Evolutionary conservation across 2,329 filamentous ascomycete species (phyloP), one percentile per base, ranked within the genome.

Genomic region (Pseudogymnoascus sp.): DNA sequence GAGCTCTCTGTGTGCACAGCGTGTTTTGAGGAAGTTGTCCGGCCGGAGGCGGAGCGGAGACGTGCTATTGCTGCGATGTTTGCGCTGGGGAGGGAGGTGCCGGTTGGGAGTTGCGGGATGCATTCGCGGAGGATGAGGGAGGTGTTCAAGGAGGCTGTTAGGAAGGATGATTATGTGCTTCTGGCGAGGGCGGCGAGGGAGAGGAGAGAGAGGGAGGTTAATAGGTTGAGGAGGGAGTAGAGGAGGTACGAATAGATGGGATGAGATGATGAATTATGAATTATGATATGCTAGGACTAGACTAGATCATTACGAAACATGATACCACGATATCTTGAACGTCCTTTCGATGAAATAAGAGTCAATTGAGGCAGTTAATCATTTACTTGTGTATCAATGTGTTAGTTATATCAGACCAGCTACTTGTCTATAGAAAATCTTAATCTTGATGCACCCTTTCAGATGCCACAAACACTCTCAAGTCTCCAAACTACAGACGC

Each of bases 1-100:
- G 83, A 91, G 57, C 84, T 96, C 68, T 91, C 88, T 0, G 87
- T 96, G 3, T 97, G 92, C 73, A 85, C 89, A 65, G 90, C 93
- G 72, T 97, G 92, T 72, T 96, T 89, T 71, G 83, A 90, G 14
- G 85, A 90, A 20, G 82, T 90, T 0, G 83, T 96, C n/a, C 84
- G 82, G 73, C 91, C 91, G 0, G 77, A 84, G 58, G 74, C 86
- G 1, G 76, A 80, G 30, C 76, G 79, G 3, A 74, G 79, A 38
- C 75, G 74, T 39, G 75, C 81, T 0, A 77, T 92, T 22, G 85
- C 88, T 8, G 75, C 80, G 15, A 82, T 86, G 65, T 89, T 94
- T 64, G 78, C 82, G 12, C 78, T 84, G 22, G 81, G 84, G 64
- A 78, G 79, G 11, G 73, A 88, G 4, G 78, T 81, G 2, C 71